Evolutionary conservation across 169 alveolate genomes (phyloP).

Genomic region (Eimeria acervulina): DNA sequence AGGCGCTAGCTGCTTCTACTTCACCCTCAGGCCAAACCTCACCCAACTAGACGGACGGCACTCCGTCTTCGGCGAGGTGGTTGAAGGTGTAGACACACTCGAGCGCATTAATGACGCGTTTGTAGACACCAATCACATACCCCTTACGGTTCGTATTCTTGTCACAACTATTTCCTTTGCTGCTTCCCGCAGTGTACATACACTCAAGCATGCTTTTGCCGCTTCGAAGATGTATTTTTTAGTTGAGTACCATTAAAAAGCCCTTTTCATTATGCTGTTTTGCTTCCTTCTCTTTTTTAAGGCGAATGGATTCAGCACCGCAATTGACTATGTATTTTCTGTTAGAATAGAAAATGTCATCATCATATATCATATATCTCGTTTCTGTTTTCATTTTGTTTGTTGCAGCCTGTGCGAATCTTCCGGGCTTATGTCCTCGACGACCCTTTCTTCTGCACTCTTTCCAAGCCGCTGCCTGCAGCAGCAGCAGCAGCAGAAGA

Average conservation of each 20-base stretch:
- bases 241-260: too few relatives aligned
- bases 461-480: conserved; percentile 71
- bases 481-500: not conserved
- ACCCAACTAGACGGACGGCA: conserved; percentile 88
- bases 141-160: conserved; percentile 81
- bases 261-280: too few relatives aligned
- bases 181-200: not conserved
- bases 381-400: not conserved
- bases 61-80: conserved; percentile 94
- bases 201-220: not conserved
- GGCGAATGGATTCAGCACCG: too few relatives aligned
- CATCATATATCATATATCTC: not conserved
- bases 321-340: too few relatives aligned
- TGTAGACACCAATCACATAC: conserved; percentile 91
- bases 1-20: conserved; percentile 90
- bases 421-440: conserved; percentile 94
- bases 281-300: too few relatives aligned
- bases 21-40: conserved; percentile 91
- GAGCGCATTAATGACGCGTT: conserved; percentile 91
- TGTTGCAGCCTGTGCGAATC: conserved; percentile 92
- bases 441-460: conserved; percentile 95
- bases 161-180: not conserved
- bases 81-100: conserved; percentile 89
- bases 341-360: too few relatives aligned
- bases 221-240: too few relatives aligned